Base-by-base conservation (phyloP, 441 rosid species). In the Theobroma grandiflorum region DNA sequence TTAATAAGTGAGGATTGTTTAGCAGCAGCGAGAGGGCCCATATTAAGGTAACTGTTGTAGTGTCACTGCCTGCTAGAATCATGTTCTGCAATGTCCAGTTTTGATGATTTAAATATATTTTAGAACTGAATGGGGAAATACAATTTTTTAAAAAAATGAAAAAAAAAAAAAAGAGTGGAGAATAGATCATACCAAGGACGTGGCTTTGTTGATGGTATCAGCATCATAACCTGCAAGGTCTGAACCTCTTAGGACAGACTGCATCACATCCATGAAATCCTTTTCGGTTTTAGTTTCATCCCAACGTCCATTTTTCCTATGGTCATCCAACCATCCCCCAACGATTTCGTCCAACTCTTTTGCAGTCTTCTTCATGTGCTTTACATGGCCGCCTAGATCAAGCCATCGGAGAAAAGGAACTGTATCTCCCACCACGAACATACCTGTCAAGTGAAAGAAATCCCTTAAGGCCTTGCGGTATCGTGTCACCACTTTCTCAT, bases 191-290 rank as follows among this genome's bases (percentile, higher is more conserved):
- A 87, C 90, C 87, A 83, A 59, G 40, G 78, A 80, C 0, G 84
- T 80, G 15, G 89, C 86, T 79, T 90, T 88, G 79, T 38, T 80
- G 69, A 80, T 59, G 0, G 88, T 80, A 45, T 84, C 87, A 4
- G 88, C 79, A 73, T 88, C 87, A 66, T 58, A 71, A 8, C 69
- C 73, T 0, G 66, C 75, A 22, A 63, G 66, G 0, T 66, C 26
- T 3, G 55, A 71, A 2, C 55, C 76, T 6, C 78, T 76, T 9
- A 82, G 68, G 4, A 74, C 42, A 0, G 78, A 45, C 6, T 86
- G 61, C 84, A 87, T 72, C n/a, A 82, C 18, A 38, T 80, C 88
- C 88, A 89, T 87, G 73, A 88, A 87, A 37, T 87, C 90, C 18
- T 78, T 77, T 15, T 81, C 88, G 20, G 52, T 15, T 7, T 59